These are phyloP conservation scores for Colletotrichum orbiculare DNA, from an alignment of 2,329 filamentous ascomycete genomes.

Conservation along the genomic window DNA sequence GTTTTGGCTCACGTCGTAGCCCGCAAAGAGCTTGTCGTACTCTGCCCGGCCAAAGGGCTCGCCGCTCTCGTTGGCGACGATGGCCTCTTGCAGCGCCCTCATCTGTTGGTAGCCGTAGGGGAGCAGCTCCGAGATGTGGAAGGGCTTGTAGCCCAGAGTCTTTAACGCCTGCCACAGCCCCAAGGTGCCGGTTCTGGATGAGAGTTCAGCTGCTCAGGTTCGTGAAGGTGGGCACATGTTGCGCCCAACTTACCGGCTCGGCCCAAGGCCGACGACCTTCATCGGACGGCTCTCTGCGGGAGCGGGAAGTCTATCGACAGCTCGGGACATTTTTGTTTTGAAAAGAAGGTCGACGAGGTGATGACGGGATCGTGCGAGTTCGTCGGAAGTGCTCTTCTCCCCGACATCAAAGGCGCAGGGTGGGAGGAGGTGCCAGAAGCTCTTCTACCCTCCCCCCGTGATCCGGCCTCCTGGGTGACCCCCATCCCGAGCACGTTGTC, in stretches of 20 bases:
- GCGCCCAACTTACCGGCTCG: slow-evolving; percentile 18
- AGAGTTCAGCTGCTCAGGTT: not conserved
- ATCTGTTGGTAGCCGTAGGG: slow-evolving; percentile 40
- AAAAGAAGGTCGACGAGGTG: not conserved
- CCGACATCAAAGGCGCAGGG: too few species aligned
- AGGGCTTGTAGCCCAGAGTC: slow-evolving; percentile 49
- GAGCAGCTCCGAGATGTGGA: slow-evolving; percentile 49
- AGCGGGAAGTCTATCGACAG: slow-evolving; percentile 31
- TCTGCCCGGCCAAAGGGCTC: slow-evolving; percentile 47
- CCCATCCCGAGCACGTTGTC: not conserved
- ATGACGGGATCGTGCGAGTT: not conserved
- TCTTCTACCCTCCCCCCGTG: slow-evolving; percentile 13
- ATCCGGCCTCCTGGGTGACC: not conserved
- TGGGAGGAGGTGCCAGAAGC: slow-evolving; percentile 1
- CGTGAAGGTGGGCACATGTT: not conserved
- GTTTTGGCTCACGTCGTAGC: slow-evolving; percentile 45
- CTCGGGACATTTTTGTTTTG: slow-evolving; percentile 19
- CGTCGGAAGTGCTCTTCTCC: not conserved
- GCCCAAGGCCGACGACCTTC: slow-evolving; percentile 31
- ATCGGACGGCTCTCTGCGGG: slow-evolving; percentile 20
- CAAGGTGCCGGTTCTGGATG: slow-evolving; percentile 48
- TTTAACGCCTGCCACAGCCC: slow-evolving; percentile 49
- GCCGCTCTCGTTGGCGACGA: slow-evolving; percentile 40
- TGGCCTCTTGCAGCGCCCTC: slow-evolving; percentile 46
- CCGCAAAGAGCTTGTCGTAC: slow-evolving; percentile 53